Percentiles rank a stretch among this genome's conserved stretches.
Conservation (phyloP, 306 rosid species). For the Vigna angularis region DNA sequence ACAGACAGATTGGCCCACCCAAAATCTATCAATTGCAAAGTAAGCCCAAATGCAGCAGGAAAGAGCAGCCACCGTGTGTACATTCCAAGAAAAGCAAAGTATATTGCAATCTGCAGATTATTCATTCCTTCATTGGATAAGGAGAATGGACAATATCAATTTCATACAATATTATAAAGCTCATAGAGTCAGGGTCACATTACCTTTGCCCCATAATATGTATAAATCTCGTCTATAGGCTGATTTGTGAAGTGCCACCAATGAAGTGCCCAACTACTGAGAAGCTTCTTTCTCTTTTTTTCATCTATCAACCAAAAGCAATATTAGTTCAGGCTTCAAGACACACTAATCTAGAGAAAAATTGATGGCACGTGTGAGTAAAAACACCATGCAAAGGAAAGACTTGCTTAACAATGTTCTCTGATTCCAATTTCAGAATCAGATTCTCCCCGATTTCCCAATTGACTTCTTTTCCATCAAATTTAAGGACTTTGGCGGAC, state of each 20-base stretch:
- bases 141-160: constrained; percentile 34
- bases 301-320: constrained; percentile 71
- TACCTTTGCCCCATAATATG: constrained; percentile 95
- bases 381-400: constrained; percentile 92
- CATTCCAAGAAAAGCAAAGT: constrained; percentile 98
- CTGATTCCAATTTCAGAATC: constrained; percentile 74
- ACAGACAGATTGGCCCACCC: constrained; percentile 62
- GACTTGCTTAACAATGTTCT: constrained; percentile 76
- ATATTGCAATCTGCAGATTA: constrained; percentile 79
- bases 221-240: constrained; percentile 85
- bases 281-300: constrained; percentile 78
- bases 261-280: constrained; percentile 78
- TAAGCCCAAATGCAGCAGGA: constrained; percentile 81
- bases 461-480: constrained; percentile 58
- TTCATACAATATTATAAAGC: constrained; percentile 15
- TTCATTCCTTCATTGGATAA: constrained; percentile 40
- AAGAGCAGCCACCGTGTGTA: constrained; percentile 89
- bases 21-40: constrained; percentile 74
- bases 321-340: constrained; percentile 42
- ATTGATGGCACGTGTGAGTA: constrained; percentile 39
- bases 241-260: constrained; percentile 90
- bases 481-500: constrained; percentile 58
- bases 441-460: constrained; percentile 86
- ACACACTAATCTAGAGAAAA: constrained; percentile 32
- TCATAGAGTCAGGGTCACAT: constrained; percentile 12